Conservation (phyloP, 2,329 filamentous ascomycete species). For the Hypoxylon sp. region DNA sequence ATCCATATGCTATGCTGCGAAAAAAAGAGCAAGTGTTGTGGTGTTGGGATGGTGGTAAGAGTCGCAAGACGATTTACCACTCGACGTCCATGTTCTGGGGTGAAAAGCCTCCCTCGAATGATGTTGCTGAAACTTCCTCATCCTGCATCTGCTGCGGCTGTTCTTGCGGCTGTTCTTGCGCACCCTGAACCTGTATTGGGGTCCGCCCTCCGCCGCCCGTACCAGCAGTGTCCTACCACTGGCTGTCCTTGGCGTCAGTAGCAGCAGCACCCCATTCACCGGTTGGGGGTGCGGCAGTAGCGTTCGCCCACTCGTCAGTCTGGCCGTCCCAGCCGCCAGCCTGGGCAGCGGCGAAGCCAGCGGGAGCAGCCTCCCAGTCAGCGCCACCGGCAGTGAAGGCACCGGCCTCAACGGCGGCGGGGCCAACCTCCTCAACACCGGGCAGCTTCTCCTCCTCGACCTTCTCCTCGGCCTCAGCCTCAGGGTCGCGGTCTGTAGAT, state of each 20-base stretch:
- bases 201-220: background rate
- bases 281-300: slow-evolving; percentile 74
- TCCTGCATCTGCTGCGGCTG: background rate
- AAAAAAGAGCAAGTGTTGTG: slow-evolving; percentile 43
- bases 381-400: slow-evolving; percentile 73
- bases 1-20: slow-evolving; percentile 40
- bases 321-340: slow-evolving; percentile 70
- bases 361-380: slow-evolving; percentile 89
- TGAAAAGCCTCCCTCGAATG: slow-evolving; percentile 17
- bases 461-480: slow-evolving; percentile 99
- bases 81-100: slow-evolving; percentile 18
- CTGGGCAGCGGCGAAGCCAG: slow-evolving; percentile 76
- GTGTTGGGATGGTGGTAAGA: slow-evolving; percentile 36
- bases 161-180: background rate
- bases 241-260: slow-evolving; percentile 60
- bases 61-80: slow-evolving; percentile 42
- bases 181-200: background rate
- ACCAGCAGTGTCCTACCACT: slow-evolving; percentile 49
- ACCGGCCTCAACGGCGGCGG: slow-evolving; percentile 82
- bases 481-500: slow-evolving; percentile 88
- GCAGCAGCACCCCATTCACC: slow-evolving; percentile 77
- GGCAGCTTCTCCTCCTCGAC: slow-evolving; percentile 92
- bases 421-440: slow-evolving; percentile 86
- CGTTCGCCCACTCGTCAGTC: slow-evolving; percentile 72
- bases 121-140: background rate